These are phyloP conservation scores for Alternaria rosae DNA, from an alignment of 2,329 filamentous ascomycete species.

Conservation along the genomic window DNA sequence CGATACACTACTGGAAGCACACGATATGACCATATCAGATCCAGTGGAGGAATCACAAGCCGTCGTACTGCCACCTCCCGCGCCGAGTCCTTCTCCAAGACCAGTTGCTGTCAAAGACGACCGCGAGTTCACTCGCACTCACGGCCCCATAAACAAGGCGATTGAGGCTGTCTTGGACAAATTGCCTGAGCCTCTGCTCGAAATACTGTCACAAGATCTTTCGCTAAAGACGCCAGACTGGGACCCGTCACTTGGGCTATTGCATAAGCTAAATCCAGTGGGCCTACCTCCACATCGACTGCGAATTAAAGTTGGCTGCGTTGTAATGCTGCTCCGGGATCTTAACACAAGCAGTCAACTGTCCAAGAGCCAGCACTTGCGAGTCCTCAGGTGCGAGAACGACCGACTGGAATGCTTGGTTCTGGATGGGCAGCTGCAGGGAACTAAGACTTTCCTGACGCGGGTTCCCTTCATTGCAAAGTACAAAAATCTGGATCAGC, in stretches of 20 bases:
- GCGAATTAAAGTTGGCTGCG: constrained; percentile 44
- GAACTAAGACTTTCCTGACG: constrained; percentile 42
- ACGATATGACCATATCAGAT: constrained; percentile 39
- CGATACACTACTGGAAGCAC: constrained; percentile 38
- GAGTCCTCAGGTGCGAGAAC: constrained; percentile 35
- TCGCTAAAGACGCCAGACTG: constrained; percentile 29
- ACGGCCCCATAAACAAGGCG: constrained; percentile 40
- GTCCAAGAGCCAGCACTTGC: constrained; percentile 45
- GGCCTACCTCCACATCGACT: constrained; percentile 46
- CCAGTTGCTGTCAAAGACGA: constrained; percentile 20
- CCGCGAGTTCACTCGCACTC: constrained; percentile 32
- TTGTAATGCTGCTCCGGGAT: constrained; percentile 38
- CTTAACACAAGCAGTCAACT: constrained; percentile 39
- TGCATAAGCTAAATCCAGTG: constrained; percentile 44
- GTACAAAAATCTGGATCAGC: constrained; percentile 39
- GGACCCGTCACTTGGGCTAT: constrained; percentile 34
- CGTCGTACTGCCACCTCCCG: constrained; percentile 1
- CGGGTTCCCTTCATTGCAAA: constrained; percentile 37
- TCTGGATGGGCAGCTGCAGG: constrained; percentile 44
- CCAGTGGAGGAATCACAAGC: constrained; percentile 20
- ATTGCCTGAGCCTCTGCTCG: constrained; percentile 39
- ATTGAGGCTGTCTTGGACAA: constrained; percentile 35
- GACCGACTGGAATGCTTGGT: constrained; percentile 44
- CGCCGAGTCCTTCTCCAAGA: not conserved
- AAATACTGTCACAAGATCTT: constrained; percentile 43